These are phyloP conservation scores for Wickerhamiella kazuoi DNA, from an alignment of 805 yeast genomes.

Conservation along the genomic window DNA sequence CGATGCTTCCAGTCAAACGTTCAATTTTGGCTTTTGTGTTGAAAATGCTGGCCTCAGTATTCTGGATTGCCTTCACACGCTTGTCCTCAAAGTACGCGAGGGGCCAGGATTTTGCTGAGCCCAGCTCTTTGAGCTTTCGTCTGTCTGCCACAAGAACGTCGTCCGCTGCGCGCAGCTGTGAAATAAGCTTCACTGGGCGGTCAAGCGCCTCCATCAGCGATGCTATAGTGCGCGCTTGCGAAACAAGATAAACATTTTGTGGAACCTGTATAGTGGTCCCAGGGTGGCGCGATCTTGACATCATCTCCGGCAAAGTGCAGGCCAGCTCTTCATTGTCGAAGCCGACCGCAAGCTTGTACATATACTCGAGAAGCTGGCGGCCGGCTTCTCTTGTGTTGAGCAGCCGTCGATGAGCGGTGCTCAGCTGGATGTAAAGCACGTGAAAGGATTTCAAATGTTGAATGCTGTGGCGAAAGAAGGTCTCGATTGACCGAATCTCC, in stretches of 20 bases:
- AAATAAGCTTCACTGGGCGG: constrained; percentile 16
- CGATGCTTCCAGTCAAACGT: constrained; percentile 18
- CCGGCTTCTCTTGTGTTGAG: not conserved
- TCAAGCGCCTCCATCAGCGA: constrained; percentile 16
- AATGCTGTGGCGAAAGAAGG: constrained; percentile 6
- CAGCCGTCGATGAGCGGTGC: not conserved
- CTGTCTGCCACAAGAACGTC: constrained; percentile 11
- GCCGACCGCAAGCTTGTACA: not conserved
- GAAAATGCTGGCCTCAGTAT: constrained; percentile 17
- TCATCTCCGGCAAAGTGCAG: not conserved
- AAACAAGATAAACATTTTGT: constrained; percentile 2
- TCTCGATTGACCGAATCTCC: constrained; percentile 4
- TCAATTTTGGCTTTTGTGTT: constrained; percentile 16
- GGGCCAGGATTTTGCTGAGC: constrained; percentile 18
- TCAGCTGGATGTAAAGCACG: constrained; percentile 2
- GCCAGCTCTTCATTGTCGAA: not conserved
- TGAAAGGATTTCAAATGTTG: constrained; percentile 5
- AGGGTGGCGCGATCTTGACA: constrained; percentile 5
- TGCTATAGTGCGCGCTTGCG: constrained; percentile 5
- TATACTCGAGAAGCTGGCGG: not conserved
- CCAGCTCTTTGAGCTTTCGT: constrained; percentile 12
- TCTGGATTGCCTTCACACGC: constrained; percentile 19
- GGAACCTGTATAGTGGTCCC: constrained; percentile 10
- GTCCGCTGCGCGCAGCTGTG: constrained; percentile 15
- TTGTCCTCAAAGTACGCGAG: constrained; percentile 19